phyloP scores from a whole-genome alignment of 768 basidiomycete genomes.

The Austroboletus eburneus region DNA sequence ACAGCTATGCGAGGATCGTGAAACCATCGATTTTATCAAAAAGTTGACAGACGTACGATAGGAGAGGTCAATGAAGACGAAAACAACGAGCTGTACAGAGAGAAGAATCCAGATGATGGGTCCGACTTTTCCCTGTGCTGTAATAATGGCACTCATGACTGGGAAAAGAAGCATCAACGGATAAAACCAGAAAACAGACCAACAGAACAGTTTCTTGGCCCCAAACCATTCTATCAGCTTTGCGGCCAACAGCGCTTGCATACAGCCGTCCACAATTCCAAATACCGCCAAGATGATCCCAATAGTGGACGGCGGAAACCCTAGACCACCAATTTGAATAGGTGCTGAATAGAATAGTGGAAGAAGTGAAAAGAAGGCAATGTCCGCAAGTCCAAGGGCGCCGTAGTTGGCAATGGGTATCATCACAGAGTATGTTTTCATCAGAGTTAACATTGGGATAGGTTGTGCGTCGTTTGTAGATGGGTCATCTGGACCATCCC shows the following conservation, averaged over 20 bases:
- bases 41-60: constrained; percentile 32
- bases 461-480: constrained; percentile 6
- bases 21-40: background rate
- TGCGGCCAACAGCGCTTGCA: constrained; percentile 40
- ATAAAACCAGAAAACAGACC: constrained; percentile 35
- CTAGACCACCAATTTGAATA: constrained; percentile 40
- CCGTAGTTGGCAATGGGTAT: constrained; percentile 42
- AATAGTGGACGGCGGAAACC: constrained; percentile 38
- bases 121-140: constrained; percentile 27
- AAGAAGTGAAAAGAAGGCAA: constrained; percentile 34
- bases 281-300: constrained; percentile 35
- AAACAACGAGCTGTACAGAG: constrained; percentile 19
- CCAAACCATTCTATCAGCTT: constrained; percentile 39
- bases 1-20: constrained; percentile 29
- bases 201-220: constrained; percentile 37
- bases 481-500: background rate
- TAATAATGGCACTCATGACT: constrained; percentile 39
- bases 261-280: constrained; percentile 36
- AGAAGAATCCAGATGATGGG: constrained; percentile 37
- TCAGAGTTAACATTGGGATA: constrained; percentile 29
- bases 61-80: constrained; percentile 38
- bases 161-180: constrained; percentile 43
- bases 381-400: constrained; percentile 40
- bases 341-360: constrained; percentile 48
- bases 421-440: constrained; percentile 30